Evolutionary conservation across 2,329 filamentous ascomycete genomes (phyloP).

Genomic region (Paraphoma chrysanthemicola): DNA sequence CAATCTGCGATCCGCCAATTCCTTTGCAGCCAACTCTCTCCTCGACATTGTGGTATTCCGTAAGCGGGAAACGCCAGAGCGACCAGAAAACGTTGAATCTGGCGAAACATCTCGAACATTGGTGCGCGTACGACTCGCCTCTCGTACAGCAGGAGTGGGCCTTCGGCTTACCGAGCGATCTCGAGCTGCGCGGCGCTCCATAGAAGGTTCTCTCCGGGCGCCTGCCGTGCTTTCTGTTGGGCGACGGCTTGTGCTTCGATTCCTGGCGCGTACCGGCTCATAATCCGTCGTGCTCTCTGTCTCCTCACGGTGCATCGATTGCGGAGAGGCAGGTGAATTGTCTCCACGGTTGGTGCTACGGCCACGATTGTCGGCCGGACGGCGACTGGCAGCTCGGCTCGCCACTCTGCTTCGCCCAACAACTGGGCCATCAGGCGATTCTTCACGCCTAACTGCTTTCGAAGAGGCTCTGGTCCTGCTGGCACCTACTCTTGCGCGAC

Average conservation of each 20-base stretch:
- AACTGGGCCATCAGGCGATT: slow-evolving; percentile 43
- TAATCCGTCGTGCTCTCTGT: slow-evolving; percentile 68
- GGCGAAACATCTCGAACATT: slow-evolving; percentile 44
- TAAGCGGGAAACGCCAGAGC: slow-evolving; percentile 32
- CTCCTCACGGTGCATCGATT: slow-evolving; percentile 72
- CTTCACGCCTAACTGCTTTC: slow-evolving; percentile 39
- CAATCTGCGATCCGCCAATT: slow-evolving; percentile 85
- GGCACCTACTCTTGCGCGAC: slow-evolving; percentile 38
- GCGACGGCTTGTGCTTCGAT: slow-evolving; percentile 60
- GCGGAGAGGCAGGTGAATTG: slow-evolving; percentile 80
- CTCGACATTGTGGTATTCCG: slow-evolving; percentile 44
- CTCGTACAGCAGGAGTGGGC: slow-evolving; percentile 34
- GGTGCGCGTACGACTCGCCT: slow-evolving; percentile 42
- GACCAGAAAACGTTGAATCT: slow-evolving; percentile 42
- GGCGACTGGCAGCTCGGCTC: slow-evolving; percentile 47
- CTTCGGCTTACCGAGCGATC: slow-evolving; percentile 48
- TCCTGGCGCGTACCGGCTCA: slow-evolving; percentile 60
- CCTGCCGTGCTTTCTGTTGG: slow-evolving; percentile 54
- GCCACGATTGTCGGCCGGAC: slow-evolving; percentile 40
- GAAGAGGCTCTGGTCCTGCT: slow-evolving; percentile 48
- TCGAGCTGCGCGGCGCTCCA: slow-evolving; percentile 49
- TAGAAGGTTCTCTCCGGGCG: slow-evolving; percentile 53
- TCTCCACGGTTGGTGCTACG: slow-evolving; percentile 48
- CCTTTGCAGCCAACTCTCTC: slow-evolving; percentile 67
- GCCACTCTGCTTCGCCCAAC: slow-evolving; percentile 37